Evolutionary conservation across 306 rosid genomes (phyloP).

Genomic region (Citrullus mucosospermus): DNA sequence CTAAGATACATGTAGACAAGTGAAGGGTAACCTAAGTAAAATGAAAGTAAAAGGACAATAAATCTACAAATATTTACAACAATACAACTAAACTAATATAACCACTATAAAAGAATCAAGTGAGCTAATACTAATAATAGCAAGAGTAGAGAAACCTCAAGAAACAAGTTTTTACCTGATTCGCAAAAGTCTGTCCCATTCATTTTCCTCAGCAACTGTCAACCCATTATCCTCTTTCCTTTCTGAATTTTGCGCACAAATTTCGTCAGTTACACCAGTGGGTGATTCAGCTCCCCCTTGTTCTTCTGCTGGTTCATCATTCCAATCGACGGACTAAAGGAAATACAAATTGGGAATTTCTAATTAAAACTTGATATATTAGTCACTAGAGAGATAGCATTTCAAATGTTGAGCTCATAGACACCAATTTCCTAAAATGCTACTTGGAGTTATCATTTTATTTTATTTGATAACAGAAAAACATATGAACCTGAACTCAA

Average conservation of each 20-base stretch:
- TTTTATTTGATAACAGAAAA: background rate
- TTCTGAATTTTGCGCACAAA: conserved; percentile 42
- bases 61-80: too few species aligned
- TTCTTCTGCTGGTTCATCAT: conserved; percentile 88
- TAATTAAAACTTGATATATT: background rate
- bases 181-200: conserved; percentile 94
- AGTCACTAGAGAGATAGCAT: background rate
- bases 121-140: background rate
- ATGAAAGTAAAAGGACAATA: too few species aligned
- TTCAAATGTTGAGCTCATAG: background rate
- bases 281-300: conserved; percentile 73
- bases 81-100: too few species aligned
- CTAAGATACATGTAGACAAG: too few species aligned
- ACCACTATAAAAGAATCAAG: background rate
- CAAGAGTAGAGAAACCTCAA: background rate
- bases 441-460: background rate
- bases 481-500: background rate
- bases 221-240: conserved; percentile 59
- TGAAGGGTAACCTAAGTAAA: too few species aligned
- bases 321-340: conserved; percentile 78
- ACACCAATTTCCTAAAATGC: background rate
- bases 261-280: conserved; percentile 44
- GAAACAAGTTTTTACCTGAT: conserved; percentile 37
- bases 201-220: conserved; percentile 65
- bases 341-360: conserved; percentile 5